Evolutionary conservation across 2,329 filamentous ascomycete genomes (phyloP).

Genomic region (Monilinia laxa): DNA sequence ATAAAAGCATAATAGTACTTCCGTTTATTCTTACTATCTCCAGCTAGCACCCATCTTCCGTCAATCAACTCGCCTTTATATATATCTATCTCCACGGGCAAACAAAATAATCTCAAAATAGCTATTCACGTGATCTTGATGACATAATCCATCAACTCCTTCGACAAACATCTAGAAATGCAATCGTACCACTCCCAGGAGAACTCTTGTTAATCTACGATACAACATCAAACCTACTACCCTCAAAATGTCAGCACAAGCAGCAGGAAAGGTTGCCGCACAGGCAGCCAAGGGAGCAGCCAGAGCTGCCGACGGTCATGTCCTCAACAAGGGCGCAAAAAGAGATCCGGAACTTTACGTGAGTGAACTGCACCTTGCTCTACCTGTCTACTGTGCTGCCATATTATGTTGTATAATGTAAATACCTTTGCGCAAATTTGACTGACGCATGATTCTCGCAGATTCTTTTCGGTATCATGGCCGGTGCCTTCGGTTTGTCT

Average conservation of each 20-base stretch:
- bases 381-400: not conserved
- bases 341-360: conserved; percentile 75
- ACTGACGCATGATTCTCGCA: conserved; percentile 42
- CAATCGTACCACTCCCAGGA: conserved; percentile 27
- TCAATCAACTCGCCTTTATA: no score
- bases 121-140: conserved; percentile 3
- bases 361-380: conserved; percentile 42
- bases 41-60: no score
- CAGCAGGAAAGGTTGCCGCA: conserved; percentile 40
- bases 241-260: conserved; percentile 38
- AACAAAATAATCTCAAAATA: no score
- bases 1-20: no score
- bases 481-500: conserved; percentile 79
- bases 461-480: conserved; percentile 92
- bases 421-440: conserved; percentile 21
- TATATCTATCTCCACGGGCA: no score
- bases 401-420: not conserved
- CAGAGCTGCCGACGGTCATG: conserved; percentile 47
- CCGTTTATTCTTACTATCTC: no score
- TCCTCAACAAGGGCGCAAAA: conserved; percentile 62
- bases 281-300: conserved; percentile 42
- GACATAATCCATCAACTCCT: conserved; percentile 8
- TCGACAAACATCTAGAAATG: conserved; percentile 22
- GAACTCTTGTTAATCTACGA: conserved; percentile 12
- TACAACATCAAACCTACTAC: conserved; percentile 23